Base-by-base conservation (phyloP, 495 filamentous ascomycete genomes). In the Xylaria castorea region DNA sequence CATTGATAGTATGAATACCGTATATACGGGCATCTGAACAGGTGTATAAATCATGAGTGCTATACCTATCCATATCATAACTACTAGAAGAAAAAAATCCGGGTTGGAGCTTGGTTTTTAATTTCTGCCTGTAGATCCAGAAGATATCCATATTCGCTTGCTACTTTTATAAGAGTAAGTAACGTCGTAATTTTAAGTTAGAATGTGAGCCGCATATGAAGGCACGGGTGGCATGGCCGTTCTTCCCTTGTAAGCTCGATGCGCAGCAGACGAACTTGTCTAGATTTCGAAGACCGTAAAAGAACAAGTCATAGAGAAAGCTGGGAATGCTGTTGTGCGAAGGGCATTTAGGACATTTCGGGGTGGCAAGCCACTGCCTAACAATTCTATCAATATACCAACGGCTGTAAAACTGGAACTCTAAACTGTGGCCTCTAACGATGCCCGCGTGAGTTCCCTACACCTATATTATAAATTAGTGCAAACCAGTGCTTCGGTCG, bases 351-450 rank as follows among this genome's bases (percentile, higher is more conserved):
- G n/a, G n/a, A n/a, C n/a, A n/a, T n/a, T n/a, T n/a, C n/a, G n/a
- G n/a, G n/a, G n/a, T n/a, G 63, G 65, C 60, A 9, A 76, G 70
- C 53, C 70, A 8, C 36, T 38, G 36, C 36, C 8, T 38, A 38
- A 38, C 36, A 8, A 38, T 38, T 38, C 36, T 8, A 4, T 38
- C 36, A 8, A 38, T 38, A 38, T 38, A 8, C 36, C 36, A 38
- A 8, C 36, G 36, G 36, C 36, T 38, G 36, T 38, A 38, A 38
- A 38, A 3, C 36, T 4, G 8, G 3, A 38, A 38, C 36, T 8
- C 36, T 8, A 38, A 38, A n/a, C n/a, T n/a, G n/a, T n/a, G n/a
- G n/a, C n/a, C n/a, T n/a, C n/a, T n/a, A n/a, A n/a, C n/a, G n/a
- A n/a, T n/a, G n/a, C n/a, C n/a, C n/a, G n/a, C n/a, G n/a, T n/a